Percentiles rank a stretch among this genome's conserved stretches.
phyloP scores from a whole-genome alignment of 163 green algal genomes.

The Scenedesmus sp. region DNA sequence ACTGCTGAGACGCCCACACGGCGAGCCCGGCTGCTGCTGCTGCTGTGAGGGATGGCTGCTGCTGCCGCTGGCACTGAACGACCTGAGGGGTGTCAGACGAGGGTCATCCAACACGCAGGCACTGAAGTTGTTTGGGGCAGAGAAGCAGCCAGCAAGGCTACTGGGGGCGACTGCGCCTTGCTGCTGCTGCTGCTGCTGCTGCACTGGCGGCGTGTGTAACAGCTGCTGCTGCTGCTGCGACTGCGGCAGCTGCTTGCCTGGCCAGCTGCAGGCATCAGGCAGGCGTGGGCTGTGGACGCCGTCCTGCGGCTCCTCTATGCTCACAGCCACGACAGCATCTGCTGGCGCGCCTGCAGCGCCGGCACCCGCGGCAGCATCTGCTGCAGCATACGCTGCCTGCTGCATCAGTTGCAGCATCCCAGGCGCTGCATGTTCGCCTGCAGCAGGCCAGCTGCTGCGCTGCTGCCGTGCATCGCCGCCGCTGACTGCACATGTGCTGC shows the following conservation, averaged over 20 bases:
- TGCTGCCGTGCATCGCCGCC: background rate
- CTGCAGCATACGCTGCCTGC: background rate
- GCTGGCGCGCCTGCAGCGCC: background rate
- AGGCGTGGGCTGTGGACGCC: background rate
- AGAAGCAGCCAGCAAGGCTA: background rate
- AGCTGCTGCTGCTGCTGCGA: no score
- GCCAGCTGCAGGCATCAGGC: background rate
- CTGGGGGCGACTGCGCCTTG: background rate
- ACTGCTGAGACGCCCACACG: background rate
- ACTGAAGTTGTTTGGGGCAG: background rate
- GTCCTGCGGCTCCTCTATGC: background rate
- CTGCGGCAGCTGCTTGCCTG: background rate
- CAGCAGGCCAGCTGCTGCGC: slow-evolving; percentile 10
- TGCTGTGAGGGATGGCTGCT: background rate
- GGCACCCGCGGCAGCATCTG: background rate
- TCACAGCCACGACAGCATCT: slow-evolving; percentile 22
- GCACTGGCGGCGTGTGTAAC: no score
- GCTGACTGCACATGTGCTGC: background rate
- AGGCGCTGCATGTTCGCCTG: background rate
- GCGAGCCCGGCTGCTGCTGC: slow-evolving; percentile 5
- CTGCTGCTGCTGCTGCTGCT: slow-evolving; percentile 12
- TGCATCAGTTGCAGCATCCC: background rate
- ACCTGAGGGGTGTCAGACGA: background rate
- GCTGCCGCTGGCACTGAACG: slow-evolving; percentile 8
- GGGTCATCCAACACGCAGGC: background rate